phyloP scores from a whole-genome alignment of 805 yeast genomes.

The Zygoascus biomembranicola region DNA sequence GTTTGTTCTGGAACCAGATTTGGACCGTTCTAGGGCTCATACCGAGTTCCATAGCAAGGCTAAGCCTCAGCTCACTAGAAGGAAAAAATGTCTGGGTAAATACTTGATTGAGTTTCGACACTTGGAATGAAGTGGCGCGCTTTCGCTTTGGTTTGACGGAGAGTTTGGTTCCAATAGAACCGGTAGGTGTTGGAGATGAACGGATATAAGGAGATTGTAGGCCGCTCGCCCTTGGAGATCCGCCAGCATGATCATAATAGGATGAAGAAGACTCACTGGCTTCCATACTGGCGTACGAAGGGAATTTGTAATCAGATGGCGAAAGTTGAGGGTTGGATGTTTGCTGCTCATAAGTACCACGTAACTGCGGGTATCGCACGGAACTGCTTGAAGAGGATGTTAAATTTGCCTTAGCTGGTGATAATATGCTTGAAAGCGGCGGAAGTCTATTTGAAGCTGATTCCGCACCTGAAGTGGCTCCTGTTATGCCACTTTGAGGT shows the following conservation, averaged over 20 bases:
- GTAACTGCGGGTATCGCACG: background rate
- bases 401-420: background rate
- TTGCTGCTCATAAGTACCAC: background rate
- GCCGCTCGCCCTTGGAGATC: background rate
- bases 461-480: background rate
- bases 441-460: background rate
- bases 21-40: slow-evolving; percentile 85
- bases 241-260: background rate
- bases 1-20: slow-evolving; percentile 84
- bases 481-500: background rate
- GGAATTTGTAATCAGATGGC: background rate
- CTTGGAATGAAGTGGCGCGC: slow-evolving; percentile 72
- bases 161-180: background rate
- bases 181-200: background rate
- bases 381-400: background rate
- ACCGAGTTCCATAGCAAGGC: slow-evolving; percentile 62
- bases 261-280: background rate
- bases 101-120: slow-evolving; percentile 60
- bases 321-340: background rate
- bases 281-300: background rate
- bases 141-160: slow-evolving; percentile 43
- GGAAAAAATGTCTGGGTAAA: slow-evolving; percentile 76
- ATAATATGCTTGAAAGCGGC: background rate
- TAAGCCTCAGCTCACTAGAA: slow-evolving; percentile 58
- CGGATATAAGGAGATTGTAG: background rate